Base-by-base conservation (phyloP, 1,139 yeast species). In the Hansenula sp. region DNA sequence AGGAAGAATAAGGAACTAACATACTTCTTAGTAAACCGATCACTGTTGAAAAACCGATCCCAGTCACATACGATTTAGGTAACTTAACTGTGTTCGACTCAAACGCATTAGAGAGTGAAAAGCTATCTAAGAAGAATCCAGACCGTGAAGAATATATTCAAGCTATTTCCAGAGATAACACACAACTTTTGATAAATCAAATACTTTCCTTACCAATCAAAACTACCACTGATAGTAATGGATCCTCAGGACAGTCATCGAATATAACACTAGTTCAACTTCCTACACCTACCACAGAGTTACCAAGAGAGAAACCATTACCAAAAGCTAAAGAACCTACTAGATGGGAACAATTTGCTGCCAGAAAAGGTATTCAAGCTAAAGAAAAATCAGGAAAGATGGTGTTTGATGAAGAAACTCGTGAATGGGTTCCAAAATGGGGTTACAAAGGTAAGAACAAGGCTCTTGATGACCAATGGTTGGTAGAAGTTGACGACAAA, bases 361-460 rank as follows among this genome's bases (percentile, higher is more conserved):
- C 86, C 47, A 86, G 81, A 75, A 94, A 94, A 72, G 98, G 98
- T 57, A 94, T 94, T 63, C 76, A 85, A 68, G 77, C 95, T 66
- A 90, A 88, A 74, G 87, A 88, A 53, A 90, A 84, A 66, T 85
- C 88, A 33, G 97, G 96, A 41, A 93, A 89, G 70, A 74, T 84
- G 79, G 91, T 88, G 2, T 94, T 71, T 59, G 96, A 93, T 64
- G 98, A 94, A 66, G 94, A 77, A 38, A 70, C 78, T 27, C 93
- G 93, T 42, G 91, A 90, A 67, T 94, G 99, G 99, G 96, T 85
- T 48, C 94, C 96, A 57, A 91, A 90, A 67, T 94, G 99, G 99
- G 99, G 99, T 48, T 93, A 84, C 71, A 84, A 86, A 55, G 99
- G 99, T 60, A 79, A 80, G 66, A 93, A 93, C 68, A 93, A 93